Conservation (phyloP, 495 filamentous ascomycete species). For the Aspergillus nidulans region DNA sequence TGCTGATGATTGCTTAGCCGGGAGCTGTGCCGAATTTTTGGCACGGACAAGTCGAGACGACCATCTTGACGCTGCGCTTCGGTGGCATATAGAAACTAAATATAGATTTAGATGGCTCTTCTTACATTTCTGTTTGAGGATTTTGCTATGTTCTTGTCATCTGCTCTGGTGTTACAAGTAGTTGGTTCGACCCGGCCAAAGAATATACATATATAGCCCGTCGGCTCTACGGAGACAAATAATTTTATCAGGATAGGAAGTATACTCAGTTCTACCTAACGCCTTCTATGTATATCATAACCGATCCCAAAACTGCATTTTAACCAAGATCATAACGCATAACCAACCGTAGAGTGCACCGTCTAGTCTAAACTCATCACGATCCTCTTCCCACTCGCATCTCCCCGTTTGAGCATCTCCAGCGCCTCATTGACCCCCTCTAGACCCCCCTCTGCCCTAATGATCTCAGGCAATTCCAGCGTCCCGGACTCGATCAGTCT, state of each 20-base stretch:
- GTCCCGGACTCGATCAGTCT: conserved; percentile 43
- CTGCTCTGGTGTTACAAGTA: too few relatives aligned
- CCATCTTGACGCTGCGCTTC: not conserved
- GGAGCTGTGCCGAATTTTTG: not conserved
- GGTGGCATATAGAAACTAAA: too few relatives aligned
- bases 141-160: too few relatives aligned
- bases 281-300: not conserved
- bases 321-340: not conserved
- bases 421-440: conserved; percentile 59
- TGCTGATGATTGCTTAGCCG: not conserved
- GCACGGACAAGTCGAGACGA: not conserved
- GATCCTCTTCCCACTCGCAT: conserved; percentile 54
- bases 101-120: too few relatives aligned
- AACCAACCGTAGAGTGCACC: not conserved
- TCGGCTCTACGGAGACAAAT: too few relatives aligned
- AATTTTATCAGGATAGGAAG: too few relatives aligned
- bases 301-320: not conserved
- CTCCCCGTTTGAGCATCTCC: conserved; percentile 53
- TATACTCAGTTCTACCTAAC: not conserved
- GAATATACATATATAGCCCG: too few relatives aligned
- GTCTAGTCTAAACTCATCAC: conserved; percentile 42
- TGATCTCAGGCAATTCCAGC: conserved; percentile 54
- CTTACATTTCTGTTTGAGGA: too few relatives aligned
- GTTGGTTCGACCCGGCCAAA: too few relatives aligned
- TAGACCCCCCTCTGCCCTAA: conserved; percentile 54